phyloP scores from a whole-genome alignment of 1,284 basidiomycete species.

The Vanrija sp. region DNA sequence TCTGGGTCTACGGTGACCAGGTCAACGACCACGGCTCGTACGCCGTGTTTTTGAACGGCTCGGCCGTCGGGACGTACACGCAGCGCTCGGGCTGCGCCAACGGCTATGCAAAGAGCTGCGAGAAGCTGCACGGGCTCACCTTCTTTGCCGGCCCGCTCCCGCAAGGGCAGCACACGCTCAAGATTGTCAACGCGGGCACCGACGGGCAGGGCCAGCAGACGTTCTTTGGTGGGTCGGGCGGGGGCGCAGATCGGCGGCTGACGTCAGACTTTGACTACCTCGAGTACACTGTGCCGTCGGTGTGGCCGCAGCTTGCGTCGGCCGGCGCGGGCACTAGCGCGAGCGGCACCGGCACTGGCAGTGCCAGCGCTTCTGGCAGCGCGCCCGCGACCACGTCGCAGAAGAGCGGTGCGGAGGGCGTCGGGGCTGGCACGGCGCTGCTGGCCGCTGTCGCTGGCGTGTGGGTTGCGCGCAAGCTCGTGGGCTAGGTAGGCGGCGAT shows the following conservation, averaged over 20 bases:
- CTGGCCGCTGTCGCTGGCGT: no score
- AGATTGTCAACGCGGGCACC: slow-evolving; percentile 39
- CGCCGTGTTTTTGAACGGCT: slow-evolving; percentile 42
- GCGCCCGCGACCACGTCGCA: no score
- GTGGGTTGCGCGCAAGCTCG: no score
- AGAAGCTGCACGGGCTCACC: slow-evolving; percentile 46
- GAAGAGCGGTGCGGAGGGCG: no score
- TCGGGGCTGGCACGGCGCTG: no score
- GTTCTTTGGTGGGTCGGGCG: slow-evolving; percentile 42
- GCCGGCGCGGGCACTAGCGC: no score
- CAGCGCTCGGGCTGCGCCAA: slow-evolving; percentile 46
- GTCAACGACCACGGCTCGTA: slow-evolving; percentile 50
- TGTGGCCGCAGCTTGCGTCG: slow-evolving; percentile 6
- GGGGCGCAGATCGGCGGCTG: neutral
- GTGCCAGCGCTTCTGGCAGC: neutral
- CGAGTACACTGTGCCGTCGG: slow-evolving; percentile 40
- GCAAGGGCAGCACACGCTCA: slow-evolving; percentile 35
- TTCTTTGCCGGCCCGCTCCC: slow-evolving; percentile 35
- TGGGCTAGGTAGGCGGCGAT: no score
- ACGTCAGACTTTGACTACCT: slow-evolving; percentile 46
- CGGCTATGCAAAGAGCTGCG: slow-evolving; percentile 42
- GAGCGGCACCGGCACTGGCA: neutral
- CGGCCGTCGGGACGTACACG: slow-evolving; percentile 24
- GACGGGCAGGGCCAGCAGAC: slow-evolving; percentile 26
- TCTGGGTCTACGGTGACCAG: slow-evolving; percentile 50